These are phyloP conservation scores for Podaxis rugospora DNA, from an alignment of 768 basidiomycete species.

Conservation along the genomic window DNA sequence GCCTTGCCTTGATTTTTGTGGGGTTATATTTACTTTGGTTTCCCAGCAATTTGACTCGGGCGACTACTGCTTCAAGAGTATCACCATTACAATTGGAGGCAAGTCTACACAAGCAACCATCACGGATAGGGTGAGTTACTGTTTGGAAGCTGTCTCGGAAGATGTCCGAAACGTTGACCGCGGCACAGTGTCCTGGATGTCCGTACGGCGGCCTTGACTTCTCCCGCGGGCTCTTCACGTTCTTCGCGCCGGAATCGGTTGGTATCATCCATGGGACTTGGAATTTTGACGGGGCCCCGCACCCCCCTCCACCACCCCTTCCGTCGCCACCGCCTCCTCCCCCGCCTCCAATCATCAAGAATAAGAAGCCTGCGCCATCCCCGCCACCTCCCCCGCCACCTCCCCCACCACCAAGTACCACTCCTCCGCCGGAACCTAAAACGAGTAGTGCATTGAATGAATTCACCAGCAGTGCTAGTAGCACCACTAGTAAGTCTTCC, in stretches of 20 bases:
- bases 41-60: conserved; percentile 52
- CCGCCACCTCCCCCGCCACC: conserved; percentile 10
- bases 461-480: background rate
- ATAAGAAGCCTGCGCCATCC: conserved; percentile 13
- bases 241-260: conserved; percentile 36
- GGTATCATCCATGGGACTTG: conserved; percentile 51
- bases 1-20: background rate
- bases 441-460: background rate
- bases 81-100: conserved; percentile 60
- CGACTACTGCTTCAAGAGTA: conserved; percentile 51
- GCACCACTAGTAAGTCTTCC: background rate
- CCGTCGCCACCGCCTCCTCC: conserved; percentile 11
- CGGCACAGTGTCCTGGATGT: conserved; percentile 58
- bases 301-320: conserved; percentile 18
- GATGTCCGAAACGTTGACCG: background rate
- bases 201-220: conserved; percentile 59
- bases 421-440: conserved; percentile 4
- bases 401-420: background rate
- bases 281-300: conserved; percentile 27
- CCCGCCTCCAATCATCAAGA: conserved; percentile 9
- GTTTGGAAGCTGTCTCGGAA: background rate
- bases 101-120: conserved; percentile 55
- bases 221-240: conserved; percentile 50
- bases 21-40: background rate
- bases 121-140: conserved; percentile 49